Conservation (phyloP, 2,329 filamentous ascomycete species). For the Paecilomyces formosus region DNA sequence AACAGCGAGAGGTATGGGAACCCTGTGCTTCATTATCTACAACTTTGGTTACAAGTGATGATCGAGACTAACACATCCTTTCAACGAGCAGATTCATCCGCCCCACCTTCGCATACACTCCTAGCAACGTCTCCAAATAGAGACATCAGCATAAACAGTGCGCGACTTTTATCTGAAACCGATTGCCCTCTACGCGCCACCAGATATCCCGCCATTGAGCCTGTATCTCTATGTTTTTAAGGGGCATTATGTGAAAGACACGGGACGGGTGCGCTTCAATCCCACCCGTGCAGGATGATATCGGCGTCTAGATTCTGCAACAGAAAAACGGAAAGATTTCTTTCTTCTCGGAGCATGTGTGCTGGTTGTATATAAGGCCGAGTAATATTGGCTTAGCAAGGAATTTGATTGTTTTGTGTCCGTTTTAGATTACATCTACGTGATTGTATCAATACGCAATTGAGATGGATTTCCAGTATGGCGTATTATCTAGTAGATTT, state of each 20-base stretch:
- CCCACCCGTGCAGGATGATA: neutral
- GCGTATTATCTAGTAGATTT: neutral
- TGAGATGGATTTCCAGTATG: neutral
- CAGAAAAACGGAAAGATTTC: neutral
- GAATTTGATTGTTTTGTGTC: neutral
- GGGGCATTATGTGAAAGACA: neutral
- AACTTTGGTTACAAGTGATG: slow-evolving; percentile 2
- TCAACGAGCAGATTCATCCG: slow-evolving; percentile 59
- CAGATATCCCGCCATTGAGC: neutral
- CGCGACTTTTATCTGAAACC: neutral
- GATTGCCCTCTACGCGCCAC: neutral
- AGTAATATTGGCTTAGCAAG: neutral
- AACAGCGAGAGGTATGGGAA: slow-evolving; percentile 70
- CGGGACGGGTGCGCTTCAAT: neutral
- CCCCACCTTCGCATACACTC: slow-evolving; percentile 69
- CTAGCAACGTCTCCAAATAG: slow-evolving; percentile 55
- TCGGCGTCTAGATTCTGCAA: neutral
- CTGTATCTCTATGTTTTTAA: neutral
- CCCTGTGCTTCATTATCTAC: neutral
- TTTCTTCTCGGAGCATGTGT: neutral
- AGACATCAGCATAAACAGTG: slow-evolving; percentile 4
- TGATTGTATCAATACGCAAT: neutral
- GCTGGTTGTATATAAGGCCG: neutral
- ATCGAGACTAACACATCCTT: slow-evolving; percentile 3
- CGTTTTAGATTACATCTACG: neutral